Percentiles rank a stretch among this genome's conserved stretches.
Evolutionary conservation across 345 rosid species (phyloP).

Genomic region (Populus davidiana): DNA sequence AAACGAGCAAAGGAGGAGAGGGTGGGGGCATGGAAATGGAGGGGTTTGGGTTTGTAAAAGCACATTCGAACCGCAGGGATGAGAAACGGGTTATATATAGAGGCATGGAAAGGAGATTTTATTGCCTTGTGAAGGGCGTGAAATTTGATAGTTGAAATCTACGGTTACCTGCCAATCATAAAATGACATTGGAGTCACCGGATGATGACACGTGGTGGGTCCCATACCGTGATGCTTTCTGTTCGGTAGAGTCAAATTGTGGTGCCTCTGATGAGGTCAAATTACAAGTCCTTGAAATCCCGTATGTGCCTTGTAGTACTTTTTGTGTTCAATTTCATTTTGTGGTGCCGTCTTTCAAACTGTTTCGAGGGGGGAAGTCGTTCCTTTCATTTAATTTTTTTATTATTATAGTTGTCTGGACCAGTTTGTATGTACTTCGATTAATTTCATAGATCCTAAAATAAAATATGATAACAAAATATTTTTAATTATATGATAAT

Average conservation of each 20-base stretch:
- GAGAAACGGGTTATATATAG: neutral
- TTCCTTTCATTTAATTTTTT: neutral
- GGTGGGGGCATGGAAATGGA: neutral
- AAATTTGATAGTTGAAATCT: slow-evolving; percentile 8
- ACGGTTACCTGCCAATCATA: slow-evolving; percentile 25
- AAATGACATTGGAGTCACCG: neutral
- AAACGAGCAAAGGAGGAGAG: neutral
- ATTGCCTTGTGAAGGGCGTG: neutral
- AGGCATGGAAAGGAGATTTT: neutral
- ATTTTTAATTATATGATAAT: too few relatives aligned
- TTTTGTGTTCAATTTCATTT: neutral
- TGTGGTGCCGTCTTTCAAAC: neutral
- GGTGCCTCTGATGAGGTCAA: slow-evolving; percentile 12
- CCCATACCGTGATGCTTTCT: slow-evolving; percentile 24
- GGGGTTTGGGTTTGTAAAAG: neutral
- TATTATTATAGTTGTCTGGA: too few relatives aligned
- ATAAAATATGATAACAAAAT: too few relatives aligned
- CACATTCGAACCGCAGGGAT: neutral
- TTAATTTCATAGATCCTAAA: too few relatives aligned
- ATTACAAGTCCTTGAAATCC: neutral
- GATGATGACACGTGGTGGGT: slow-evolving; percentile 35
- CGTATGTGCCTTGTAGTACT: neutral
- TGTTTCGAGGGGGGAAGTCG: neutral
- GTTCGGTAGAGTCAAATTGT: slow-evolving; percentile 28
- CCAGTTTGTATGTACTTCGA: accelerated